Conservation (phyloP, 2,329 filamentous ascomycete genomes). For the Falciphora oryzae region DNA sequence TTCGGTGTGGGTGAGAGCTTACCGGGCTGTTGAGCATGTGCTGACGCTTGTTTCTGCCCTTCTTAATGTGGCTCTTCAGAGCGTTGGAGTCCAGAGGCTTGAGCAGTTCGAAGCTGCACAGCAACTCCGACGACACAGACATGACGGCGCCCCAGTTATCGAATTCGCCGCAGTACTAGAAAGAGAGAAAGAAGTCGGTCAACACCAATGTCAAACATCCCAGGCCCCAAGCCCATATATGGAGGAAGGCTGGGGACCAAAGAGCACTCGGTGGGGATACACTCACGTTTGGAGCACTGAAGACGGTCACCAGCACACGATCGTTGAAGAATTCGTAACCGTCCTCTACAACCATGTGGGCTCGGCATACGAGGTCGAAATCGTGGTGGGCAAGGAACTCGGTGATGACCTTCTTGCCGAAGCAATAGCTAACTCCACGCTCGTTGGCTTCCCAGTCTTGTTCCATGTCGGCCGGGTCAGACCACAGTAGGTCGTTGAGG, state of each 20-base stretch:
- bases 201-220: neutral
- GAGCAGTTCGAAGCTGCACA: slow-evolving; percentile 94
- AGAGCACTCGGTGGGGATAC: no score
- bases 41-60: slow-evolving; percentile 88
- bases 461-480: slow-evolving; percentile 96
- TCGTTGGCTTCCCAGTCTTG: slow-evolving; percentile 98
- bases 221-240: no score
- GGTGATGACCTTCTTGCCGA: slow-evolving; percentile 96
- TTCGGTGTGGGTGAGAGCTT: slow-evolving; percentile 33
- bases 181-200: neutral
- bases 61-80: slow-evolving; percentile 98
- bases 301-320: slow-evolving; percentile 89
- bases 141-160: slow-evolving; percentile 99
- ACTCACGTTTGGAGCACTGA: slow-evolving; percentile 93
- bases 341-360: slow-evolving; percentile 99
- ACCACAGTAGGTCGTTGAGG: slow-evolving; percentile 93
- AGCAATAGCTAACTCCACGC: slow-evolving; percentile 94
- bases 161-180: slow-evolving; percentile 93
- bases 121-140: slow-evolving; percentile 88
- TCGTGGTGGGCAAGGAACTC: slow-evolving; percentile 93
- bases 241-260: neutral
- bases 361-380: slow-evolving; percentile 93
- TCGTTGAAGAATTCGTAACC: slow-evolving; percentile 99
- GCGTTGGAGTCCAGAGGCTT: slow-evolving; percentile 95
- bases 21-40: slow-evolving; percentile 95